Evolutionary conservation across 495 filamentous ascomycete species (phyloP), one percentile per base, ranked within the genome.

Genomic region (Penicillium goetzii): DNA sequence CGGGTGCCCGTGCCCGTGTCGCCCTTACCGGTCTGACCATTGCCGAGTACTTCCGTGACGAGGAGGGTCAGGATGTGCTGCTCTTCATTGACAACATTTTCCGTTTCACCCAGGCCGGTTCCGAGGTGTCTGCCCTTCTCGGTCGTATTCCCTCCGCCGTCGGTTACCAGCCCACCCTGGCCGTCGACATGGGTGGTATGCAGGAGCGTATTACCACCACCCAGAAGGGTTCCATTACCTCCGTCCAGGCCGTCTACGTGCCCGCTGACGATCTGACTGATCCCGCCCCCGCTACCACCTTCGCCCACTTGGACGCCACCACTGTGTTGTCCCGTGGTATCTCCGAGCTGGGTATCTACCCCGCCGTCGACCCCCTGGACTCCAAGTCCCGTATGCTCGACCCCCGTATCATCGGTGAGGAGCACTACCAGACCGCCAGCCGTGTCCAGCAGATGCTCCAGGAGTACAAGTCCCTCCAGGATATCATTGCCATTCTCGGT

Each of bases 31-130:
- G 89, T 81, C 76, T 81, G 68, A 97, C 92, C 60, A 86, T 97
- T 65, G 92, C 92, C 66, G 93, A 98, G 80, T 92, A 96, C 80
- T 99, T 99, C 89, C 89, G 95, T 85, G 92, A 97, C 78, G 86
- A 91, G 75, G 93, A 97, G 80, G 95, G 95, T 73, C 96, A 98
- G 86, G 96, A 99, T 83, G 92, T 97, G 90, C 88, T 97, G 77
- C 91, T 97, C 81, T 97, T 94, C 87, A 97, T 97, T 82, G 95
- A 98, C 91, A 99, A 99, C 88, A 98, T 99, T 83, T 97, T 97
- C 92, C 92, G 95, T 77, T 99, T 99, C 91, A 99, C 95, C 73
- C 96, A 99, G 85, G 95, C 95, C 80, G 95, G 95, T 92, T 98
- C 95, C 76, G 95, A 99, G 85, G 95, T 99, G 89, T 98, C 96